Conservation (phyloP, 305 asterid genomes). For the Fraxinus angustifolia region DNA sequence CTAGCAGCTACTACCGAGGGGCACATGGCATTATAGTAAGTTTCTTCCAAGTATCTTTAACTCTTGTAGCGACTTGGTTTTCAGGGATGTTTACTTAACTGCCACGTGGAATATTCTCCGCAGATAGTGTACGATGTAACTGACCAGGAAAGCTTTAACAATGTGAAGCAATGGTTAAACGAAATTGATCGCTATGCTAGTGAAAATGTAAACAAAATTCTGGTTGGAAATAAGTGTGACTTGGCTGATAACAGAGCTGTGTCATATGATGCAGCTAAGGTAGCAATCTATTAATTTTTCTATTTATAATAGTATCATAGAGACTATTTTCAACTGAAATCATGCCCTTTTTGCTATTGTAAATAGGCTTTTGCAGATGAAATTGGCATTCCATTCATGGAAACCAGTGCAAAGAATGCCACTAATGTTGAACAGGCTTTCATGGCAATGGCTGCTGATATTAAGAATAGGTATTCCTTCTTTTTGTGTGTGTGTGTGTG, state of each 20-base stretch:
- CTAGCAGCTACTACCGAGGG: slow-evolving; percentile 94
- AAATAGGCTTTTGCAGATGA: slow-evolving; percentile 51
- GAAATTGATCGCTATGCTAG: slow-evolving; percentile 61
- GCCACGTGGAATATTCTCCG: slow-evolving; percentile 16
- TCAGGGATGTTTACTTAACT: slow-evolving; percentile 10
- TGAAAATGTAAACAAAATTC: slow-evolving; percentile 55
- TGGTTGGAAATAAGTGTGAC: slow-evolving; percentile 59
- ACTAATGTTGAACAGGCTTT: slow-evolving; percentile 54
- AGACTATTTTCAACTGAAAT: slow-evolving; percentile 16
- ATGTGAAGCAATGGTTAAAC: slow-evolving; percentile 58
- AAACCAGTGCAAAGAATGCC: slow-evolving; percentile 58
- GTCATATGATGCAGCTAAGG: slow-evolving; percentile 55
- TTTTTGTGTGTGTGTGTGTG: neutral
- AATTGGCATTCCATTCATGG: slow-evolving; percentile 58
- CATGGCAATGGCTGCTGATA: slow-evolving; percentile 57
- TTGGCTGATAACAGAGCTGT: slow-evolving; percentile 52
- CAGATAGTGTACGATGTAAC: slow-evolving; percentile 61
- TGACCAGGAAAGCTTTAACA: slow-evolving; percentile 59
- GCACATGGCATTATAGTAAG: slow-evolving; percentile 92
- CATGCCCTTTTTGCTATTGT: slow-evolving; percentile 2
- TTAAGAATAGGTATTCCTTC: slow-evolving; percentile 41
- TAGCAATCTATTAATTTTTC: slow-evolving; percentile 13
- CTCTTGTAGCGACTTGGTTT: slow-evolving; percentile 13
- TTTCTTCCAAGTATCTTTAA: slow-evolving; percentile 20
- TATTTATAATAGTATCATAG: neutral